phyloP scores from a whole-genome alignment of 768 basidiomycete species.

The Termitomyces titanicus region DNA sequence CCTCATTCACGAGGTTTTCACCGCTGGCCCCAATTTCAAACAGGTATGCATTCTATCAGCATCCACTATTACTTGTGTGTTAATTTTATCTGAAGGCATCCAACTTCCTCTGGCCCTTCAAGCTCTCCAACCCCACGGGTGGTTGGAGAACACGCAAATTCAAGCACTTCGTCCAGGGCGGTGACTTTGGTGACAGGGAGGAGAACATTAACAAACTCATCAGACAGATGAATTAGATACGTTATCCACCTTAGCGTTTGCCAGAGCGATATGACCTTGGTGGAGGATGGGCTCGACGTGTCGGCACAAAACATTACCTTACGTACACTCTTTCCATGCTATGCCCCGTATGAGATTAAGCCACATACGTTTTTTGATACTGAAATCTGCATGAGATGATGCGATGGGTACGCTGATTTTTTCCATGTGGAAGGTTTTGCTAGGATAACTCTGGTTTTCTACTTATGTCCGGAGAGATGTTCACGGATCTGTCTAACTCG shows the following conservation, averaged over 20 bases:
- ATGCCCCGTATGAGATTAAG: constrained; percentile 17
- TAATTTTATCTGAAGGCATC: constrained; percentile 48
- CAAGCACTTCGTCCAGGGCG: constrained; percentile 94
- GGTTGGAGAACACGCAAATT: constrained; percentile 98
- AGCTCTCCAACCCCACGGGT: constrained; percentile 97
- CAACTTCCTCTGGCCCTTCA: constrained; percentile 99
- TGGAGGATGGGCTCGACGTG: constrained; percentile 11
- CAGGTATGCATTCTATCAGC: constrained; percentile 52
- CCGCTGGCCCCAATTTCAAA: constrained; percentile 98
- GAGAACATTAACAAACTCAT: constrained; percentile 96
- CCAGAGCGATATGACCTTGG: constrained; percentile 11
- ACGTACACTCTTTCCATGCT: constrained; percentile 6
- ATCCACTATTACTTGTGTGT: constrained; percentile 11
- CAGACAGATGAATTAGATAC: constrained; percentile 83
- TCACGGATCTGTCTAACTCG: no score
- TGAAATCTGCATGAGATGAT: not conserved
- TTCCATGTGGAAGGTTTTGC: no score
- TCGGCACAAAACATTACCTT: constrained; percentile 13
- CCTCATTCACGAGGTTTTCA: constrained; percentile 94
- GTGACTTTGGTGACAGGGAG: constrained; percentile 98
- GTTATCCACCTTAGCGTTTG: constrained; percentile 5
- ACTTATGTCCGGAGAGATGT: no score
- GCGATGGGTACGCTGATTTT: no score
- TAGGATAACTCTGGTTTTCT: no score
- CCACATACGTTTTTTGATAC: constrained; percentile 13